Base-by-base conservation (phyloP, 768 basidiomycete species). In the Gyrodon lividus region DNA sequence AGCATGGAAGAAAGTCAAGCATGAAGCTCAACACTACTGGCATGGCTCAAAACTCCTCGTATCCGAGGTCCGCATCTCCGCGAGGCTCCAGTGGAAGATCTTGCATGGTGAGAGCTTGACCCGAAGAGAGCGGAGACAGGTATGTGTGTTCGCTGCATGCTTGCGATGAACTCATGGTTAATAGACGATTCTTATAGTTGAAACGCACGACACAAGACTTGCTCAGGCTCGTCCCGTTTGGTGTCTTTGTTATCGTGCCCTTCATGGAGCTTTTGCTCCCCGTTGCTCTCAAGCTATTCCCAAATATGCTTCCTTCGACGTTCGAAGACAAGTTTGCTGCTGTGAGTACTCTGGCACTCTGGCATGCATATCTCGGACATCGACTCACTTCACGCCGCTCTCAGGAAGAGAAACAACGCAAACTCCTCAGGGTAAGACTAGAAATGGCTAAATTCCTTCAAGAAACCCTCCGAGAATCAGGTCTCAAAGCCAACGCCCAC, bases 371-470 rank as follows among this genome's bases (percentile, higher is more conserved):
- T 20, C 2, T 10, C 8, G 26, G 7, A 8, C 6, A 13, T 43
- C 43, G 1, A 52, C 24, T 4, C 4, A 20, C 14, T 4, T 31
- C 2, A 22, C 12, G 4, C 34, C n/a, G n/a, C 20, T 46, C 20
- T n/a, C 60, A 97, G 92, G 92, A 97, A 70, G 97, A 98, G 73
- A 99, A 99, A 69, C 83, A 96, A 63, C 86, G 96, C 61, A 98
- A 98, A 66, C 78, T 98, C 3, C 85, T 99, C 40, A 86, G 93
- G 51, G 92, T 97, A 23, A 81, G 96, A 51, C 77, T 99, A 31
- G 95, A 97, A 68, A 98, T 98, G 96, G 97, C 97, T 61, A 98
- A 99, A 66, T 99, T 98, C 78, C 77, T 99, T 22, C 96, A 98
- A 62, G 97, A 99, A 70, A 98, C 97, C 0, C 80, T 99, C 40